These are phyloP conservation scores for Sesbania bispinosa DNA, from an alignment of 306 rosid genomes.

Conservation along the genomic window DNA sequence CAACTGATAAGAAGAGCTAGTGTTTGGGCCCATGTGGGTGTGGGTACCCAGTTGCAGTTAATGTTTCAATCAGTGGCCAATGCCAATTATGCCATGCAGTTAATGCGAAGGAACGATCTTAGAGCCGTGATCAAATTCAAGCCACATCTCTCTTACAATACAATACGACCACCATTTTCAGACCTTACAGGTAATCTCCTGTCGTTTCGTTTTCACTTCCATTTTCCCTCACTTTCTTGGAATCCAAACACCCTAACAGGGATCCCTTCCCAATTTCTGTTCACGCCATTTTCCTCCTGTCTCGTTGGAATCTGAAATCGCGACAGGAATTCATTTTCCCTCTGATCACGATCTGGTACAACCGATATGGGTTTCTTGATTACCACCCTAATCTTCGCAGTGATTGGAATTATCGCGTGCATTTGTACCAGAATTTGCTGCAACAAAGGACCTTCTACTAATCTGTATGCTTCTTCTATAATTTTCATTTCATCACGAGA, in stretches of 20 bases:
- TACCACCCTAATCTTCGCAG: slow-evolving; percentile 53
- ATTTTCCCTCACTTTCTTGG: neutral
- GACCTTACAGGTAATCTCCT: neutral
- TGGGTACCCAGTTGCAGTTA: too few relatives aligned
- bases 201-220: neutral
- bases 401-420: slow-evolving; percentile 56
- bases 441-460: slow-evolving; percentile 68
- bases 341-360: slow-evolving; percentile 32
- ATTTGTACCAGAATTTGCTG: slow-evolving; percentile 58
- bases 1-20: too few relatives aligned
- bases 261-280: too few relatives aligned
- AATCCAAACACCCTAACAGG: slow-evolving; percentile 25
- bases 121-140: too few relatives aligned
- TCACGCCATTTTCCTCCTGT: neutral
- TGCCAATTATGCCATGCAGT: too few relatives aligned
- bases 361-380: slow-evolving; percentile 62
- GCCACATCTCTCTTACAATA: neutral
- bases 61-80: too few relatives aligned
- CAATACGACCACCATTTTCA: neutral
- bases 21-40: too few relatives aligned
- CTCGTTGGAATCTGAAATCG: slow-evolving; percentile 10
- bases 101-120: too few relatives aligned
- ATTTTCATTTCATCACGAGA: neutral
- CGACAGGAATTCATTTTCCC: slow-evolving; percentile 31
- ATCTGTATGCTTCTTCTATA: slow-evolving; percentile 44